Evolutionary conservation across 176 grass and related monocot genomes (phyloP).

Genomic region (Alopecurus myosuroides): DNA sequence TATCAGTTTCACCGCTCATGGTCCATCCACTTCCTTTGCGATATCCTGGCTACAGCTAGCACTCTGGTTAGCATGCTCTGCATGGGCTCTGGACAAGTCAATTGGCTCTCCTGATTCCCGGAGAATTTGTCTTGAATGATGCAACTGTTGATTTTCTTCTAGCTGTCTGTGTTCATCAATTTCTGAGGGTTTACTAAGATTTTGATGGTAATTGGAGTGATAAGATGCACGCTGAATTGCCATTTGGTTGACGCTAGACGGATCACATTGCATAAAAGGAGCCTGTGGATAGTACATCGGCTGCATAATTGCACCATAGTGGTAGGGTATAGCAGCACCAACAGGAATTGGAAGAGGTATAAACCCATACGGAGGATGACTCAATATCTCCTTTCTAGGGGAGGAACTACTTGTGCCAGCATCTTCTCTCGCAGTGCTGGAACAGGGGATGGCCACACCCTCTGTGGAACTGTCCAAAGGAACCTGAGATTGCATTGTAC

Average conservation of each 20-base stretch:
- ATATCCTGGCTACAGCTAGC: conserved; percentile 58
- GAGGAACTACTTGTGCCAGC: conserved; percentile 42
- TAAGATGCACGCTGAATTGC: conserved; percentile 34
- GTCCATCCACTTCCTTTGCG: conserved; percentile 47
- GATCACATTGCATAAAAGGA: conserved; percentile 47
- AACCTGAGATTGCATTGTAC: conserved; percentile 22
- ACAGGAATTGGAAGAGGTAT: conserved; percentile 69
- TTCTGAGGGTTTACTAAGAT: conserved; percentile 16
- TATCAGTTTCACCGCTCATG: conserved; percentile 60
- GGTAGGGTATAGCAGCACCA: conserved; percentile 56
- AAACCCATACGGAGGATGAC: conserved; percentile 58
- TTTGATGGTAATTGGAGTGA: conserved; percentile 44
- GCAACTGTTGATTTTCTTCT: conserved; percentile 39
- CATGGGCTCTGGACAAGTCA: conserved; percentile 29
- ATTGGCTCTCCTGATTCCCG: conserved; percentile 26
- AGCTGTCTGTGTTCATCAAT: conserved; percentile 27
- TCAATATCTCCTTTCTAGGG: conserved; percentile 32
- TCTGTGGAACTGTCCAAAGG: conserved; percentile 38
- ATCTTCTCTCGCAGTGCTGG: conserved; percentile 41
- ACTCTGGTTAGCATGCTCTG: conserved; percentile 37
- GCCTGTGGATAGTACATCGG: conserved; percentile 55
- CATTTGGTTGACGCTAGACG: conserved; percentile 25
- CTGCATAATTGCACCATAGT: conserved; percentile 59
- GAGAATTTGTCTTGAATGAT: conserved; percentile 37
- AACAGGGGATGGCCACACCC: conserved; percentile 30